These are phyloP conservation scores for Plasmopara viticola DNA, from an alignment of 352 stramenopile species.

Conservation along the genomic window DNA sequence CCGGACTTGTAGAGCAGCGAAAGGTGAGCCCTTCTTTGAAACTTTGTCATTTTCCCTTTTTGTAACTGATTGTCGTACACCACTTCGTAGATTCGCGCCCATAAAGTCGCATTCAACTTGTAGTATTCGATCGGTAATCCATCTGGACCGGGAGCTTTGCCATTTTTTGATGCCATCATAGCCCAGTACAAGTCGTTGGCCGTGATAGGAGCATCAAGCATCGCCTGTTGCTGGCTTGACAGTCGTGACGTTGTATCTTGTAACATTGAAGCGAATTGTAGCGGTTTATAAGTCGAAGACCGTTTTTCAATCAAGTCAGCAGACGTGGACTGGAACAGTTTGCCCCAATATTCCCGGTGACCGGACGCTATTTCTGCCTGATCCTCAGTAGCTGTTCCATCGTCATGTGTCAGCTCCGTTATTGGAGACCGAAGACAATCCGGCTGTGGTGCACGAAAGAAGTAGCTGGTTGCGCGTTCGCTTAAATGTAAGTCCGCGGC, in stretches of 20 bases:
- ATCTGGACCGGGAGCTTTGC: conserved; percentile 7
- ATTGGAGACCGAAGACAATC: conserved; percentile 6
- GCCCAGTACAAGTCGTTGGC: conserved; percentile 15
- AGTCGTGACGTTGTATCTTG: background rate
- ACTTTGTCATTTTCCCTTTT: conserved; percentile 11
- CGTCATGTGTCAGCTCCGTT: background rate
- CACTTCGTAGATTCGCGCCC: conserved; percentile 10
- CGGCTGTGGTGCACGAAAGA: conserved; percentile 9
- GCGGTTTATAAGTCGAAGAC: background rate
- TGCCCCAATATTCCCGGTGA: conserved; percentile 1
- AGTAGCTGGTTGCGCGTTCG: conserved; percentile 8
- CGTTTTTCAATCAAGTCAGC: background rate
- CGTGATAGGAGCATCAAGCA: conserved; percentile 5
- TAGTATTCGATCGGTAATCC: conserved; percentile 2
- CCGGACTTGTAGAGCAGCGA: conserved; percentile 8
- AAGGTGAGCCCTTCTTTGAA: conserved; percentile 5
- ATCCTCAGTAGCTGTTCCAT: conserved; percentile 7
- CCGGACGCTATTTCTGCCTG: background rate
- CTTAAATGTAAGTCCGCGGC: conserved; percentile 8
- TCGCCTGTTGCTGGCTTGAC: background rate
- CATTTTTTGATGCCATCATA: conserved; percentile 7
- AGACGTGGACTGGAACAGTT: conserved; percentile 9
- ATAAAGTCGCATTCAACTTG: background rate
- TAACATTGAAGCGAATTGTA: background rate
- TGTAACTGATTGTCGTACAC: conserved; percentile 4